These are phyloP conservation scores for Achaetomium macrosporum DNA, from an alignment of 2,329 filamentous ascomycete genomes.

Conservation along the genomic window DNA sequence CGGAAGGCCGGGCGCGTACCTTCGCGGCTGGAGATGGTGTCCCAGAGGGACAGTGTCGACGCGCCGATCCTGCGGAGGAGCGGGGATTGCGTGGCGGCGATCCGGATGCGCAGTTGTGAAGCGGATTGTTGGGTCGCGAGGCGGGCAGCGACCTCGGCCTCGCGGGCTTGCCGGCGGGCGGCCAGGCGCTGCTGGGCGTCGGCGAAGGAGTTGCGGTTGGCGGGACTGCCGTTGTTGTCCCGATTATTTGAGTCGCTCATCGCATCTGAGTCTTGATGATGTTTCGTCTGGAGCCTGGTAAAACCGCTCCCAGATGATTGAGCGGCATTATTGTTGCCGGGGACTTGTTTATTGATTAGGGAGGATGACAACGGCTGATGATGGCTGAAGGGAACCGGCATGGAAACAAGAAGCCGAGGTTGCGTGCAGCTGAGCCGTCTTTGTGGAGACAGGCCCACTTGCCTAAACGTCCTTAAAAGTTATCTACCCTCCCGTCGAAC, in stretches of 20 bases:
- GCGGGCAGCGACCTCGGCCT: conserved; percentile 56
- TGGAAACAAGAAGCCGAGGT: conserved; percentile 16
- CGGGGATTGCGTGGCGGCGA: conserved; percentile 49
- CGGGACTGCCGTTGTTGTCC: background rate
- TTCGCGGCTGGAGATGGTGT: conserved; percentile 64
- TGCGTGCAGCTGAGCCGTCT: conserved; percentile 15
- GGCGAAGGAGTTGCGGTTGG: conserved; percentile 54
- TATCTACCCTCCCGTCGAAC: too few species aligned
- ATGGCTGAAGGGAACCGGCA: conserved; percentile 2
- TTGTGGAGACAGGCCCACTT: conserved; percentile 1
- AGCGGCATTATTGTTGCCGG: conserved; percentile 4
- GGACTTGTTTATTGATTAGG: background rate
- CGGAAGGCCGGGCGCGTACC: conserved; percentile 82
- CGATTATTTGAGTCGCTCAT: conserved; percentile 14
- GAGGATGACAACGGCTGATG: background rate
- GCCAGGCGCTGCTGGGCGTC: conserved; percentile 83
- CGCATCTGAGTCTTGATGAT: background rate
- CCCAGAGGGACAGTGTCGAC: conserved; percentile 59
- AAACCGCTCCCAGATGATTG: background rate
- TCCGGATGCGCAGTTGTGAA: conserved; percentile 35
- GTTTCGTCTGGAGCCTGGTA: background rate
- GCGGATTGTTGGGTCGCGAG: conserved; percentile 40
- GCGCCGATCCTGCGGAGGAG: conserved; percentile 51
- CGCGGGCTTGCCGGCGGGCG: conserved; percentile 71
- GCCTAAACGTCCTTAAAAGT: background rate